phyloP scores from a whole-genome alignment of 805 yeast genomes.

The Starmera dryadoides region DNA sequence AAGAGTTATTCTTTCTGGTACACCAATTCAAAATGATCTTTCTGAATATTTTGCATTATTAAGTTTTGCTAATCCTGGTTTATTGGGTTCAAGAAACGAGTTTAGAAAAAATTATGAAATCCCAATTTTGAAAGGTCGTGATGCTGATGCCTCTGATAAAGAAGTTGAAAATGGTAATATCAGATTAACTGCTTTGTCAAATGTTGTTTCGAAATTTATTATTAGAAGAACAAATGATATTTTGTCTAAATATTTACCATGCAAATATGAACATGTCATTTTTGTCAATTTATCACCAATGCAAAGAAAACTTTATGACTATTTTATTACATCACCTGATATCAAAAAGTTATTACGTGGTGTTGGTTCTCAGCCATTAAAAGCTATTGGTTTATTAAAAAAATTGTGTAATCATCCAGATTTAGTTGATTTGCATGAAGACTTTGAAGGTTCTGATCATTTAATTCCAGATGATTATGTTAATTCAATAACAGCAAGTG shows the following conservation, averaged over 20 bases:
- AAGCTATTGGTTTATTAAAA: slow-evolving; percentile 82
- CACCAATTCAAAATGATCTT: slow-evolving; percentile 94
- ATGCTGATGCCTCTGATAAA: slow-evolving; percentile 78
- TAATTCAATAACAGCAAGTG: slow-evolving; percentile 32
- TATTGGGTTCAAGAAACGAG: slow-evolving; percentile 76
- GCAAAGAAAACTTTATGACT: slow-evolving; percentile 64
- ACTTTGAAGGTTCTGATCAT: slow-evolving; percentile 59
- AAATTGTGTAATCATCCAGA: slow-evolving; percentile 95
- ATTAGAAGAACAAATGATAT: slow-evolving; percentile 95
- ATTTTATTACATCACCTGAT: slow-evolving; percentile 74
- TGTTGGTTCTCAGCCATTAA: slow-evolving; percentile 73
- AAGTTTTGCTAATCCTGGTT: slow-evolving; percentile 91
- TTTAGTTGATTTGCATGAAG: slow-evolving; percentile 66
- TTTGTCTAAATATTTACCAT: slow-evolving; percentile 86
- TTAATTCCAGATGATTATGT: slow-evolving; percentile 72
- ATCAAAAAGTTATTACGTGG: slow-evolving; percentile 61
- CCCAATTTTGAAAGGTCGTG: slow-evolving; percentile 78
- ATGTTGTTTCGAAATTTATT: slow-evolving; percentile 79
- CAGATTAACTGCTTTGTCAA: slow-evolving; percentile 64
- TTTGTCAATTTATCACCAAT: slow-evolving; percentile 78
- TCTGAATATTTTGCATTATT: slow-evolving; percentile 88
- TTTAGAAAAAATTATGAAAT: slow-evolving; percentile 81
- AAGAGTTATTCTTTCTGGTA: slow-evolving; percentile 89
- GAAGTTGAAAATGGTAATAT: slow-evolving; percentile 64
- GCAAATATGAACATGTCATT: slow-evolving; percentile 95